Evolutionary conservation across 2,329 filamentous ascomycete genomes (phyloP).

Genomic region (Aureobasidium leucospermi): DNA sequence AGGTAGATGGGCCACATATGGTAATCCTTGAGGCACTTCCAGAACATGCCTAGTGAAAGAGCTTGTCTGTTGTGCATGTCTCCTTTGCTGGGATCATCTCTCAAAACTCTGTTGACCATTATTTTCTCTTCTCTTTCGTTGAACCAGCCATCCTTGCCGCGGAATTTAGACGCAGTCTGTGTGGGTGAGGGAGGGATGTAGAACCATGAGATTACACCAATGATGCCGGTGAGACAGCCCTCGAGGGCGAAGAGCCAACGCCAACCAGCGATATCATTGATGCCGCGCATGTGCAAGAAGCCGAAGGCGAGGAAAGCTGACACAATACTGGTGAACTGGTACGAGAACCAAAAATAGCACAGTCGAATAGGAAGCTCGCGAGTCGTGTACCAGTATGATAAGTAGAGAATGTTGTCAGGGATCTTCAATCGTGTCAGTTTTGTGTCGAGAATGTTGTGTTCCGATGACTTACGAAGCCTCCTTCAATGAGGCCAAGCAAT

Average conservation of each 20-base stretch:
- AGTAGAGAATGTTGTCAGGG: slow-evolving; percentile 57
- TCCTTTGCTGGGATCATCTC: slow-evolving; percentile 51
- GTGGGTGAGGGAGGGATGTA: slow-evolving; percentile 58
- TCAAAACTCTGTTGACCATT: slow-evolving; percentile 57
- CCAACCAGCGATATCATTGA: slow-evolving; percentile 47
- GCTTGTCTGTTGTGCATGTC: slow-evolving; percentile 54
- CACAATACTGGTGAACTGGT: slow-evolving; percentile 49
- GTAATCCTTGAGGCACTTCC: slow-evolving; percentile 45
- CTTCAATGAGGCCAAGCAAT: slow-evolving; percentile 39
- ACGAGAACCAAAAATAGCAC: slow-evolving; percentile 64
- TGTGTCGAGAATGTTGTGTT: too few relatives aligned
- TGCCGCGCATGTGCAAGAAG: slow-evolving; percentile 41
- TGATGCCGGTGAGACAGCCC: slow-evolving; percentile 44
- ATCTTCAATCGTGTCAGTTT: slow-evolving; percentile 29
- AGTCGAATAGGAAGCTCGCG: slow-evolving; percentile 61
- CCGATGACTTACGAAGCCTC: slow-evolving; percentile 35
- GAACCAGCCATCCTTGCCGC: slow-evolving; percentile 59
- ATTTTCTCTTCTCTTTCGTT: slow-evolving; percentile 60
- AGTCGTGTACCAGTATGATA: slow-evolving; percentile 70
- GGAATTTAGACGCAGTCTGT: slow-evolving; percentile 54
- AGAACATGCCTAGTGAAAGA: slow-evolving; percentile 41
- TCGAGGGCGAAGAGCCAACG: slow-evolving; percentile 48
- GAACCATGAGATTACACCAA: slow-evolving; percentile 50
- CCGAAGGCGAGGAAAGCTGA: slow-evolving; percentile 52
- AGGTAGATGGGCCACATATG: slow-evolving; percentile 53